A percentile compares a stretch with the other conserved stretches of the same genome.
Conservation (phyloP, 345 rosid species). For the Odontarrhena argentea region DNA sequence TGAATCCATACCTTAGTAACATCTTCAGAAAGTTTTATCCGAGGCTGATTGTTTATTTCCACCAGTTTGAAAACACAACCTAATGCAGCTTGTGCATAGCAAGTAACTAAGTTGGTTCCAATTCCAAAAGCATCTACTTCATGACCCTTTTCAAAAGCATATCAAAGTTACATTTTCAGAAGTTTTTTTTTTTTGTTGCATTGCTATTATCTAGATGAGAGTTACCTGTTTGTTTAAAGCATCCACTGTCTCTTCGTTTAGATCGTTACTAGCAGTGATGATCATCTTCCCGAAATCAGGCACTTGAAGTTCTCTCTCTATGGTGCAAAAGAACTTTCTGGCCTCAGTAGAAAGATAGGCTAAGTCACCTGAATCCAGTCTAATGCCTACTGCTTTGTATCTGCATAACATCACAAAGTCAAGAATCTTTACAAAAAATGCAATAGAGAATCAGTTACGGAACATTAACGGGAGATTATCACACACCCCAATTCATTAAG, state of each 20-base stretch:
- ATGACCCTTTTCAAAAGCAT: conserved; percentile 60
- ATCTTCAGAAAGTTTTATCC: conserved; percentile 98
- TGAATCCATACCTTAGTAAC: conserved; percentile 70
- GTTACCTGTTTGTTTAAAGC: conserved; percentile 92
- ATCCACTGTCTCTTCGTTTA: conserved; percentile 94
- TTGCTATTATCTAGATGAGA: conserved; percentile 1
- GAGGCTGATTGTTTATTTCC: conserved; percentile 87
- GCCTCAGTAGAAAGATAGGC: conserved; percentile 67
- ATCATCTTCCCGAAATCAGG: conserved; percentile 69
- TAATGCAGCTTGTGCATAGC: conserved; percentile 91
- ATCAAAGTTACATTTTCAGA: not conserved
- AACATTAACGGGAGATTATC: not conserved
- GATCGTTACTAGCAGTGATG: conserved; percentile 93
- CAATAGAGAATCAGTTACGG: not conserved
- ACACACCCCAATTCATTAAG: conserved; percentile 82
- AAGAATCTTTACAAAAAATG: not conserved
- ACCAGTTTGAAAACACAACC: conserved; percentile 99
- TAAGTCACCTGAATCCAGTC: conserved; percentile 51
- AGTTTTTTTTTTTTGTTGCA: not conserved
- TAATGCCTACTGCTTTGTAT: conserved; percentile 84
- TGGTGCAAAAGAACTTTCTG: conserved; percentile 62
- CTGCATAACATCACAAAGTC: conserved; percentile 47
- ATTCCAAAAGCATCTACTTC: conserved; percentile 92
- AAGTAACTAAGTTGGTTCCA: conserved; percentile 92
- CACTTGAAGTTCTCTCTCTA: conserved; percentile 75